Conservation (phyloP, 768 basidiomycete species). For the Paxillus involutus region DNA sequence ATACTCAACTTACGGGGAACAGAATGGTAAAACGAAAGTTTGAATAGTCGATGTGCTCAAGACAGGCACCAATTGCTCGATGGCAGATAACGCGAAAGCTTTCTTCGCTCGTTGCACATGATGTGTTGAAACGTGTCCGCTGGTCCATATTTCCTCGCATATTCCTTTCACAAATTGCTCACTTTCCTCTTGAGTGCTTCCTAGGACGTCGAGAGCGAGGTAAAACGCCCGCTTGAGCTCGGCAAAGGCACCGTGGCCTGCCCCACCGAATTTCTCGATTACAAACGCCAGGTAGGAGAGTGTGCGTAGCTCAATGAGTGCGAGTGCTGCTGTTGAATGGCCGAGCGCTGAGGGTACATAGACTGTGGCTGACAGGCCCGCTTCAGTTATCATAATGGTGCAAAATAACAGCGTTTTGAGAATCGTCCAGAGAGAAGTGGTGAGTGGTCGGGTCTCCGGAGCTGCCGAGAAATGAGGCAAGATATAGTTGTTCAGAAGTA, state of each 20-base stretch:
- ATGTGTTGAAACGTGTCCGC: slow-evolving; percentile 22
- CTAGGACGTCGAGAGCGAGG: slow-evolving; percentile 72
- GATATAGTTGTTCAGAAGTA: slow-evolving; percentile 19
- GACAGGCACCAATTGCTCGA: slow-evolving; percentile 75
- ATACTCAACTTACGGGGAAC: slow-evolving; percentile 56
- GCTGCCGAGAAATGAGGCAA: slow-evolving; percentile 30
- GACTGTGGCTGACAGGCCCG: slow-evolving; percentile 53
- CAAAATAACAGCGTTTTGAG: slow-evolving; percentile 80
- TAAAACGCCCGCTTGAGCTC: slow-evolving; percentile 79
- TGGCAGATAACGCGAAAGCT: slow-evolving; percentile 69
- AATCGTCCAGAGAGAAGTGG: slow-evolving; percentile 59
- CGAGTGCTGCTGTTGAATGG: slow-evolving; percentile 46
- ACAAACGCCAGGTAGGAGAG: slow-evolving; percentile 74
- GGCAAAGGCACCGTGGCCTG: slow-evolving; percentile 53
- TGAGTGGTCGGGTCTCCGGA: slow-evolving; percentile 42
- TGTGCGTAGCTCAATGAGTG: slow-evolving; percentile 52
- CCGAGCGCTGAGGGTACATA: slow-evolving; percentile 46
- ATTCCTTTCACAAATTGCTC: slow-evolving; percentile 40
- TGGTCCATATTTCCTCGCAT: slow-evolving; percentile 29
- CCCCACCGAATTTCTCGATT: slow-evolving; percentile 77
- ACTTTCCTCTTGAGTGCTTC: slow-evolving; percentile 36
- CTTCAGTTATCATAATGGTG: slow-evolving; percentile 66
- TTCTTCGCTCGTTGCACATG: slow-evolving; percentile 35
- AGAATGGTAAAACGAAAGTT: slow-evolving; percentile 56
- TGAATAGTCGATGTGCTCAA: slow-evolving; percentile 54